Evolutionary conservation across 2,329 filamentous ascomycete genomes (phyloP).

Genomic region (Xylaria sp.): DNA sequence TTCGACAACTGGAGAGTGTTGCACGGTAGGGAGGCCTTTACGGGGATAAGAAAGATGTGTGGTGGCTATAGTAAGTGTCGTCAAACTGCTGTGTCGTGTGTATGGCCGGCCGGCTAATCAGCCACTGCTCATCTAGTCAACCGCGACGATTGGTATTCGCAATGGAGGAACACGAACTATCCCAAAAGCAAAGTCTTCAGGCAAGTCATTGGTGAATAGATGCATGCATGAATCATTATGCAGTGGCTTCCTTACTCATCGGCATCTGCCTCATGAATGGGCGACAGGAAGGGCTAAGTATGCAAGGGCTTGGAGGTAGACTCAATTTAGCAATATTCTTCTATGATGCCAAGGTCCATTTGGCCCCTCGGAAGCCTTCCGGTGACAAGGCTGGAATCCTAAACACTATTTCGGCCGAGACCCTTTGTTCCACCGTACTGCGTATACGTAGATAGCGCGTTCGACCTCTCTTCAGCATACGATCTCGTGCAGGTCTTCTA

Average conservation of each 20-base stretch:
- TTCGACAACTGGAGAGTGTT: conserved; percentile 97
- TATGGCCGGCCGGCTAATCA: conserved; percentile 5
- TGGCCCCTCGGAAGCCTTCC: too few relatives aligned
- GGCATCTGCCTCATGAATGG: neutral
- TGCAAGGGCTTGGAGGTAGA: too few relatives aligned
- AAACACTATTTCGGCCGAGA: too few relatives aligned
- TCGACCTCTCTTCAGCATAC: too few relatives aligned
- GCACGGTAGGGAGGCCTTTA: conserved; percentile 86
- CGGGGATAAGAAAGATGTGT: conserved; percentile 86
- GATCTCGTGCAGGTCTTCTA: too few relatives aligned
- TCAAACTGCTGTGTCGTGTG: conserved; percentile 11
- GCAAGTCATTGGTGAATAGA: conserved; percentile 43
- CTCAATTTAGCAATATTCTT: too few relatives aligned
- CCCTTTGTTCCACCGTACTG: too few relatives aligned
- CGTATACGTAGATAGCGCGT: too few relatives aligned
- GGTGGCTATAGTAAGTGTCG: conserved; percentile 82
- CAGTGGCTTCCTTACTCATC: neutral
- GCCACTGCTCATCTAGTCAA: conserved; percentile 64
- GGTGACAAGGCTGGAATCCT: too few relatives aligned
- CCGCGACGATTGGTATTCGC: conserved; percentile 82
- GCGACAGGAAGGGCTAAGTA: too few relatives aligned
- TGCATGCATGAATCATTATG: neutral
- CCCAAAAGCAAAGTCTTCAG: conserved; percentile 57
- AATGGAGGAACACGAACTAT: conserved; percentile 77
- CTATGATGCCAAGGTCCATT: too few relatives aligned